phyloP scores from a whole-genome alignment of 768 basidiomycete species.

The Plicaturopsis crispa region DNA sequence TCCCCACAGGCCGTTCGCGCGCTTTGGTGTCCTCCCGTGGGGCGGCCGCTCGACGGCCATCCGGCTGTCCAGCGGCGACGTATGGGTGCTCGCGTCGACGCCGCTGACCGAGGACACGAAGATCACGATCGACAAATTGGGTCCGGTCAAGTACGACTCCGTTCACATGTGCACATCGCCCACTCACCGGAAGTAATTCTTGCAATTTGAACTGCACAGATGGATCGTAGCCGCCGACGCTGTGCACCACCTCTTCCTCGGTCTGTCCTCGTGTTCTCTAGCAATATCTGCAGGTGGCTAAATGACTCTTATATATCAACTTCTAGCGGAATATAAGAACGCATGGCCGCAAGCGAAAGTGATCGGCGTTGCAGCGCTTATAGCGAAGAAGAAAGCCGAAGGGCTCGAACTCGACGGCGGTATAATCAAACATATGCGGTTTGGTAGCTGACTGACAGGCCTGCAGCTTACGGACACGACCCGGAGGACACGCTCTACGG shows the following conservation, averaged over 20 bases:
- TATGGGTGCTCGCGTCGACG: slow-evolving; percentile 79
- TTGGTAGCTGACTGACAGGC: neutral
- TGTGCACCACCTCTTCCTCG: slow-evolving; percentile 53
- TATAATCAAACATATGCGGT: slow-evolving; percentile 24
- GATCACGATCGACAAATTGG: slow-evolving; percentile 49
- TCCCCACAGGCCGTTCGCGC: slow-evolving; percentile 56
- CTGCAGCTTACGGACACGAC: slow-evolving; percentile 53
- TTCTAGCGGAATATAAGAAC: slow-evolving; percentile 52
- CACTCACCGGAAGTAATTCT: slow-evolving; percentile 3
- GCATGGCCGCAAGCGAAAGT: slow-evolving; percentile 67
- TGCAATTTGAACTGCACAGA: slow-evolving; percentile 18
- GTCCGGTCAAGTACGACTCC: slow-evolving; percentile 53
- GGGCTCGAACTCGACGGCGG: slow-evolving; percentile 57
- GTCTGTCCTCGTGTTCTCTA: slow-evolving; percentile 22
- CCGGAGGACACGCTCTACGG: slow-evolving; percentile 61
- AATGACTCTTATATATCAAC: neutral
- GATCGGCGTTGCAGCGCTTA: slow-evolving; percentile 54
- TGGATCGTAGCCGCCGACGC: slow-evolving; percentile 53
- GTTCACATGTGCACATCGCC: neutral
- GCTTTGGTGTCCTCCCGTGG: slow-evolving; percentile 61
- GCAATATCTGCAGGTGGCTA: slow-evolving; percentile 4
- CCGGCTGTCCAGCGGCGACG: slow-evolving; percentile 54
- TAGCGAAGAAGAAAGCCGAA: slow-evolving; percentile 43
- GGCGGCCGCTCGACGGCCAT: slow-evolving; percentile 84
- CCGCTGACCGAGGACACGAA: slow-evolving; percentile 63